Evolutionary conservation across 2,329 filamentous ascomycete genomes (phyloP).

Genomic region (Paracorniculantispora psalliotae): DNA sequence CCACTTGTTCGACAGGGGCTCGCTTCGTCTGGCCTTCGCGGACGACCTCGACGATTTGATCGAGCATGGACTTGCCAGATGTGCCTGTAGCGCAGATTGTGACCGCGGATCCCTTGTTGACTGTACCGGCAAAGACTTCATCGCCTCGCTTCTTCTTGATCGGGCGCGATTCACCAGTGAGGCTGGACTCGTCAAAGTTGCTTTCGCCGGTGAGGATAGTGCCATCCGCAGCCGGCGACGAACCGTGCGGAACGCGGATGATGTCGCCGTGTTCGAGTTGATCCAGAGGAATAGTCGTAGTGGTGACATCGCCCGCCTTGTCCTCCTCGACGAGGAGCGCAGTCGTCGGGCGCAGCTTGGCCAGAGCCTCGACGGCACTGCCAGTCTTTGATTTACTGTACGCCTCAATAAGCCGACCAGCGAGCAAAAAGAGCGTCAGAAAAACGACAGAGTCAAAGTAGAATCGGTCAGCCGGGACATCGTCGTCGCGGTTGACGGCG

Average conservation of each 20-base stretch:
- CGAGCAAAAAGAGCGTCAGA: conserved; percentile 78
- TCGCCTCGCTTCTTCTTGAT: conserved; percentile 61
- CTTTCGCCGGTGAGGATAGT: conserved; percentile 56
- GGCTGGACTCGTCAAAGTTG: conserved; percentile 81
- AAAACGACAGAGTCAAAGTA: conserved; percentile 96
- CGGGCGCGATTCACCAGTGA: conserved; percentile 72
- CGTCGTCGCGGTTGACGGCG: conserved; percentile 41
- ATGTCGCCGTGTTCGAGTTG: conserved; percentile 69
- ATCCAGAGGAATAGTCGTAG: conserved; percentile 52
- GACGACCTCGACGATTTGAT: conserved; percentile 72
- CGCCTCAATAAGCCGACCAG: conserved; percentile 71
- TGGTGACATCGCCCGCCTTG: conserved; percentile 31
- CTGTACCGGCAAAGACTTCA: conserved; percentile 64
- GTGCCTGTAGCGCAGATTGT: conserved; percentile 59
- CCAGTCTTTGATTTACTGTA: conserved; percentile 90
- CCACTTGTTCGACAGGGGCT: conserved; percentile 70
- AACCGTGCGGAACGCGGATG: conserved; percentile 71
- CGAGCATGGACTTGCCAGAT: conserved; percentile 68
- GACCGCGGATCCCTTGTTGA: conserved; percentile 64
- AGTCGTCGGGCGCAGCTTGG: conserved; percentile 70
- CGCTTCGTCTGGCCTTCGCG: conserved; percentile 72
- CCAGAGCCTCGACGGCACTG: conserved; percentile 75
- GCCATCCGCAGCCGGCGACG: conserved; percentile 82
- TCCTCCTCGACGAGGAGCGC: conserved; percentile 61
- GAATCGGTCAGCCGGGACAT: conserved; percentile 44